Conservation (phyloP, 148 eudicot genomes). For the Polygonum maritimum region DNA sequence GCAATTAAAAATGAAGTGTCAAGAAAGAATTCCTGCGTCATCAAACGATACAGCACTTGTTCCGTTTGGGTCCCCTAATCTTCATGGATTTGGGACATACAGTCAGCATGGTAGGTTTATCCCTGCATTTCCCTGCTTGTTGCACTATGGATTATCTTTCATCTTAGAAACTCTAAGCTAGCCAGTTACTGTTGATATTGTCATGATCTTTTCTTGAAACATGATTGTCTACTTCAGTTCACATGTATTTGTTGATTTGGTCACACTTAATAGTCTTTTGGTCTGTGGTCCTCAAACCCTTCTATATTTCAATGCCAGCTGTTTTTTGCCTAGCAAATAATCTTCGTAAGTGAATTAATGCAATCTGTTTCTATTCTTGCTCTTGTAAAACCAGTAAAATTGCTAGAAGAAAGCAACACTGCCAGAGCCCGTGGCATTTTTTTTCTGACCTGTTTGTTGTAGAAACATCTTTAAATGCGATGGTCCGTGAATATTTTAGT, state of each 20-base stretch:
- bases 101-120: conserved; percentile 32
- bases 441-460: too few relatives aligned
- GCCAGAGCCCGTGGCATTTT: too few relatives aligned
- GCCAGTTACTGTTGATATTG: neutral
- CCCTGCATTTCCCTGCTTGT: neutral
- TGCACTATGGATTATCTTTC: neutral
- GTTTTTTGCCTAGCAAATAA: neutral
- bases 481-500: too few relatives aligned
- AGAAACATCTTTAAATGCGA: too few relatives aligned
- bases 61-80: conserved; percentile 27
- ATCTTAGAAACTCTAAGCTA: neutral
- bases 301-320: neutral
- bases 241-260: neutral
- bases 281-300: neutral
- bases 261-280: neutral
- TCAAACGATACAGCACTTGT: conserved; percentile 27
- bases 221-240: neutral
- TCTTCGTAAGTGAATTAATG: neutral
- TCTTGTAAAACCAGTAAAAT: too few relatives aligned
- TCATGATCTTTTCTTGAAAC: neutral
- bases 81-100: conserved; percentile 28
- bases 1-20: conserved; percentile 73
- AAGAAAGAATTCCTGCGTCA: conserved; percentile 36
- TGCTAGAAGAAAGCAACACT: too few relatives aligned
- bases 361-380: neutral